Evolutionary conservation across 441 rosid genomes (phyloP).

Genomic region (Pelargonium hybrid): DNA sequence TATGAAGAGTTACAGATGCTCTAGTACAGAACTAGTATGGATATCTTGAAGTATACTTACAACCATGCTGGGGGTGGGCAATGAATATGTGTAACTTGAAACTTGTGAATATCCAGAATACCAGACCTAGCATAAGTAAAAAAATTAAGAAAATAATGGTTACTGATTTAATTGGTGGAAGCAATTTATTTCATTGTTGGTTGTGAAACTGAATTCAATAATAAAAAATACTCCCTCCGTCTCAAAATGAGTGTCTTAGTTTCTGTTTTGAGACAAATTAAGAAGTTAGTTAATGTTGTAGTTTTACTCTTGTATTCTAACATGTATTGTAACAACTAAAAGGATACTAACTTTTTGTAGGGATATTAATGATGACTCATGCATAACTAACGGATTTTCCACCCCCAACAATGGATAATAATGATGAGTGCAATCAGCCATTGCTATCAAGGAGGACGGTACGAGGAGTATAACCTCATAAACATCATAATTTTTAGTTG

Average conservation of each 20-base stretch:
- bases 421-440: not conserved
- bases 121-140: conserved; percentile 62
- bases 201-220: not conserved
- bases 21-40: conserved; percentile 7
- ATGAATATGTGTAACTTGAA: conserved; percentile 73
- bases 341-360: too few relatives aligned
- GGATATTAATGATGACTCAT: too few relatives aligned
- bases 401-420: not conserved
- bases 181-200: not conserved
- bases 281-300: too few relatives aligned
- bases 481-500: too few relatives aligned
- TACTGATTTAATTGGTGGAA: not conserved
- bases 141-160: conserved; percentile 6
- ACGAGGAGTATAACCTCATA: too few relatives aligned
- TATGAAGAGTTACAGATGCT: conserved; percentile 5
- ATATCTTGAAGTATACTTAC: conserved; percentile 42
- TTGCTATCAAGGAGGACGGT: too few relatives aligned
- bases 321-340: too few relatives aligned
- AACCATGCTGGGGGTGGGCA: conserved; percentile 98
- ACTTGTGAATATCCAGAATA: conserved; percentile 53
- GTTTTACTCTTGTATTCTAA: too few relatives aligned
- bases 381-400: too few relatives aligned
- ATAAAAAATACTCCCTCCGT: too few relatives aligned
- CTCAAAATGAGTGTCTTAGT: too few relatives aligned
- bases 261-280: too few relatives aligned